Evolutionary conservation across 2,329 filamentous ascomycete species (phyloP).

Genomic region (Diplocarpon mali): DNA sequence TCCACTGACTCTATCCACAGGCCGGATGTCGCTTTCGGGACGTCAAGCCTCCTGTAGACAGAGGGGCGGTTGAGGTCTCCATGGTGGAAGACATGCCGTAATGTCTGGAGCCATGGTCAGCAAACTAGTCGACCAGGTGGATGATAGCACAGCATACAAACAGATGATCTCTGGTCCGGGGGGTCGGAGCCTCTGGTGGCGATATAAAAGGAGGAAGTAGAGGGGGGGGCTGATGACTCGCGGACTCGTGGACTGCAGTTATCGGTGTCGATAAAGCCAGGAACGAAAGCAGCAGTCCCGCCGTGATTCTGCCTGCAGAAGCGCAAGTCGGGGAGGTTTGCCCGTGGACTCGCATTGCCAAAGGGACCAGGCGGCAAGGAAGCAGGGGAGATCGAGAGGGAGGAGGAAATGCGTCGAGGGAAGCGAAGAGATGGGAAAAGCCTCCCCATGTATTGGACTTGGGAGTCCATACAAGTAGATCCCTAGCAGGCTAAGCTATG

Average conservation of each 20-base stretch:
- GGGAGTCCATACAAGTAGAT: too few relatives aligned
- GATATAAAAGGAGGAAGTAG: slow-evolving; percentile 24
- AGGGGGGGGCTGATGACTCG: slow-evolving; percentile 31
- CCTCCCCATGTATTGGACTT: too few relatives aligned
- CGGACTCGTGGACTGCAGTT: slow-evolving; percentile 26
- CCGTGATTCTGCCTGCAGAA: slow-evolving; percentile 51
- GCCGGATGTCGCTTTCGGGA: slow-evolving; percentile 40
- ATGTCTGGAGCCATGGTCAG: slow-evolving; percentile 33
- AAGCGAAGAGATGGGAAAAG: not conserved
- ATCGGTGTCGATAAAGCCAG: slow-evolving; percentile 45
- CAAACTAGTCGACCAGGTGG: not conserved
- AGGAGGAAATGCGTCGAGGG: slow-evolving; percentile 1
- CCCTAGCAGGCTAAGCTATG: too few relatives aligned
- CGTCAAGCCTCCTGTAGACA: slow-evolving; percentile 67
- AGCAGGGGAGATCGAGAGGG: slow-evolving; percentile 1
- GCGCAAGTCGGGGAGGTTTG: slow-evolving; percentile 30
- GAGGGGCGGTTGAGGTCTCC: slow-evolving; percentile 68
- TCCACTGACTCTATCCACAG: slow-evolving; percentile 55
- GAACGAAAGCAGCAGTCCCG: slow-evolving; percentile 45
- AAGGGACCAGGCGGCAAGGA: slow-evolving; percentile 1
- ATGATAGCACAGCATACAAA: slow-evolving; percentile 35
- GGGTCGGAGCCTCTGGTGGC: slow-evolving; percentile 34
- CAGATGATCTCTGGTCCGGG: slow-evolving; percentile 38
- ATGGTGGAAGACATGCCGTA: slow-evolving; percentile 89
- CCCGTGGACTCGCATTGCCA: slow-evolving; percentile 12